Percentiles rank a stretch among this genome's conserved stretches.
Conservation (phyloP, 202 grass and related monocot species). For the Zizania palustris region DNA sequence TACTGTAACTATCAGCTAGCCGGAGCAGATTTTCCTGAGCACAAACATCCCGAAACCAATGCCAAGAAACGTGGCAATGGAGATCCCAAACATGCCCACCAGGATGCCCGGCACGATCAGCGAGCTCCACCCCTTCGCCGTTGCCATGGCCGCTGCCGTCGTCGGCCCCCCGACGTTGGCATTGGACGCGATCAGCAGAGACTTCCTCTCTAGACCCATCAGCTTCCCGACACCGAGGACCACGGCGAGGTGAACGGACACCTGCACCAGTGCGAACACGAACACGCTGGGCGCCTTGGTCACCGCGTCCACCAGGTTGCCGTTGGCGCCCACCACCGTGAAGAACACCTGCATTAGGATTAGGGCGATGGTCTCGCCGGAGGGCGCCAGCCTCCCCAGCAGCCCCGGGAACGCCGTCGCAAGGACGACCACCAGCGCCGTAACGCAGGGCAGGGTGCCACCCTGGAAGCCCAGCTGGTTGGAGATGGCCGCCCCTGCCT, state of each 20-base stretch:
- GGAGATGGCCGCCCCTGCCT: slow-evolving; percentile 50
- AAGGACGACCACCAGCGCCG: slow-evolving; percentile 65
- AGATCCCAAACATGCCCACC: slow-evolving; percentile 78
- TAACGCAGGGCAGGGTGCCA: slow-evolving; percentile 69
- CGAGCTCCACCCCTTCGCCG: slow-evolving; percentile 82
- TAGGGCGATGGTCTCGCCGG: slow-evolving; percentile 73
- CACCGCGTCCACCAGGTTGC: slow-evolving; percentile 76
- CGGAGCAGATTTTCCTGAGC: slow-evolving; percentile 50
- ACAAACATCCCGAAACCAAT: slow-evolving; percentile 75
- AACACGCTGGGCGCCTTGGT: slow-evolving; percentile 75
- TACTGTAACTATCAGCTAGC: too few relatives aligned
- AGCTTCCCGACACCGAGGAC: slow-evolving; percentile 60
- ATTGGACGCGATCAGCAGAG: slow-evolving; percentile 79
- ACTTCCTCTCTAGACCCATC: slow-evolving; percentile 58
- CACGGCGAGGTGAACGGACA: slow-evolving; percentile 67
- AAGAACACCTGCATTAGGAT: slow-evolving; percentile 99
- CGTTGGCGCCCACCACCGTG: slow-evolving; percentile 74
- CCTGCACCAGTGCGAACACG: slow-evolving; percentile 69
- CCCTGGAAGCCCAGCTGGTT: slow-evolving; percentile 52
- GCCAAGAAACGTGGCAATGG: slow-evolving; percentile 76
- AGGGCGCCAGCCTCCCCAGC: slow-evolving; percentile 60
- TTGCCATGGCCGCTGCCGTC: slow-evolving; percentile 83
- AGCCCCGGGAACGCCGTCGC: slow-evolving; percentile 74
- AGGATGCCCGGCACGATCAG: slow-evolving; percentile 74
- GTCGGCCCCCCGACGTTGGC: slow-evolving; percentile 79